Percentiles rank a stretch among this genome's conserved stretches.
Evolutionary conservation across 1,139 yeast species (phyloP).

Genomic region (Yamadazyma sp.): DNA sequence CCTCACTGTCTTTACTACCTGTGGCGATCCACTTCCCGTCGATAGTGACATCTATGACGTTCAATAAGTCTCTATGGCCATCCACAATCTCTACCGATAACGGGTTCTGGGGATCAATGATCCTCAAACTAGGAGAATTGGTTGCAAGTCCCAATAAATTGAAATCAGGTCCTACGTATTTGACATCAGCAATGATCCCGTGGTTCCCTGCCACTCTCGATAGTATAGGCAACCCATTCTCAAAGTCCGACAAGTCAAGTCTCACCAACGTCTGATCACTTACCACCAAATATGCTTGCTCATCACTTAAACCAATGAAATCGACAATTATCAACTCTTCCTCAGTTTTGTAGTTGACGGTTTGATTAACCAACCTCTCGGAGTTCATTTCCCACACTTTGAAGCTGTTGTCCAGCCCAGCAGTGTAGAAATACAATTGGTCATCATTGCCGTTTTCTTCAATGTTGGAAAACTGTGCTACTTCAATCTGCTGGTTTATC

Average conservation of each 20-base stretch:
- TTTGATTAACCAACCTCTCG: conserved; percentile 43
- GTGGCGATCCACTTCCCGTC: conserved; percentile 91
- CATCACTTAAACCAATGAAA: conserved; percentile 36
- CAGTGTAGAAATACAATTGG: conserved; percentile 57
- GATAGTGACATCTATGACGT: conserved; percentile 70
- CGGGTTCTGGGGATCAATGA: conserved; percentile 59
- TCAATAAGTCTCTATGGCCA: conserved; percentile 85
- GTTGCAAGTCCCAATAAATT: conserved; percentile 79
- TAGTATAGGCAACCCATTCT: conserved; percentile 37
- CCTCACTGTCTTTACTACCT: conserved; percentile 88
- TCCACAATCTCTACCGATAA: conserved; percentile 65
- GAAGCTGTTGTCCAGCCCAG: conserved; percentile 73
- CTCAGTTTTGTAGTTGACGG: conserved; percentile 47
- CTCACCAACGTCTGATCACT: conserved; percentile 84
- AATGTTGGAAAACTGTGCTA: conserved; percentile 62
- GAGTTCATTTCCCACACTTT: conserved; percentile 56
- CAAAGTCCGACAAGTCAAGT: conserved; percentile 33
- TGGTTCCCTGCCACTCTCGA: conserved; percentile 86
- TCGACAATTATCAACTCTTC: conserved; percentile 74
- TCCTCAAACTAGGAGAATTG: conserved; percentile 86
- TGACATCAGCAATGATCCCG: conserved; percentile 90
- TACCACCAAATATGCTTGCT: conserved; percentile 44
- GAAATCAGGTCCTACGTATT: conserved; percentile 66
- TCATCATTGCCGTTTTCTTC: conserved; percentile 20
- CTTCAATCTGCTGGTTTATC: conserved; percentile 75